Evolutionary conservation across 192 early-diverging fungal genomes (phyloP), one percentile per base, ranked within the genome.

Genomic region (Podila clonocystis): DNA sequence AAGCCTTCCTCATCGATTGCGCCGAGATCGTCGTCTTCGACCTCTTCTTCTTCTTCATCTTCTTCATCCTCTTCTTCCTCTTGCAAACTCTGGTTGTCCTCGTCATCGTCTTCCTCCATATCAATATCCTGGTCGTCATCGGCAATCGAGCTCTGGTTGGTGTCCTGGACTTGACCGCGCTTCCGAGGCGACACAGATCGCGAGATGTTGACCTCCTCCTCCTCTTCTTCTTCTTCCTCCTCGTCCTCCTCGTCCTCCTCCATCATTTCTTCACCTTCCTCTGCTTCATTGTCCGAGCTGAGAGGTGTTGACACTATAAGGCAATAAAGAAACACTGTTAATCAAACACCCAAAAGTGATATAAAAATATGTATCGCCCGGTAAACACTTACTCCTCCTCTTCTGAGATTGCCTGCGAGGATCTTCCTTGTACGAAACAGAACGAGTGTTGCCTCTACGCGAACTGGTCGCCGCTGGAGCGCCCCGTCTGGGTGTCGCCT

Each of bases 61-160:
- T 70, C 61, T 4, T 82, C 78, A 6, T 82, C 79, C 9, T 75
- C 77, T 9, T 82, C 75, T 33, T 82, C 79, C n/a, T 82, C 80
- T 22, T 58, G 38, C 22, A 67, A 19, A 48, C 31, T 62, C 29
- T 64, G 58, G 45, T 59, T 52, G 15, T 74, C 73, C 4, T 65
- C 26, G 28, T 82, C 72, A 8, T 62, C 71, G 26, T 77, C 70
- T 19, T 69, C 77, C 26, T 70, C 64, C 72, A 83, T 83, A 72
- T 74, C 75, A 9, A 71, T 74, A 31, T 76, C 67, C 63, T 73
- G 73, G 50, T 76, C 75, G 1, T 82, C 83, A 20, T 70, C 68
- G 9, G 76, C 75, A n/a, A 55, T 55, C 17, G 52, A 45, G 15
- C 41, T 45, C 8, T 45, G 41, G 41, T 45, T 45, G 13, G 11